phyloP scores from a whole-genome alignment of 306 rosid genomes.

The Prunus dulcis region DNA sequence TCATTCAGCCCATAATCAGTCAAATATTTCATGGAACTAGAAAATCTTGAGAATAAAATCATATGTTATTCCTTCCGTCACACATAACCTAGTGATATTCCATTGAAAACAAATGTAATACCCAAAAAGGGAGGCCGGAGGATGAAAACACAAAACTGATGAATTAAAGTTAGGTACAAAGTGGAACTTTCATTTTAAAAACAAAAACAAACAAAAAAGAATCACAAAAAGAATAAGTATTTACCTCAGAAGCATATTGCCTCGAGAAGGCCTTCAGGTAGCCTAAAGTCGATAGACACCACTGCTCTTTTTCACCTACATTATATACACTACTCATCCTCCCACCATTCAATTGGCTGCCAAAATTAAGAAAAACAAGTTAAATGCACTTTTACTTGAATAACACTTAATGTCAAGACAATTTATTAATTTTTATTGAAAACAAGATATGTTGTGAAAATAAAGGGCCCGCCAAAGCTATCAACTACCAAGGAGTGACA shows the following conservation, averaged over 20 bases:
- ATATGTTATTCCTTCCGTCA: background rate
- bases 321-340: slow-evolving; percentile 46
- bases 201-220: too few relatives aligned
- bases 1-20: background rate
- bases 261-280: slow-evolving; percentile 95
- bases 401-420: background rate
- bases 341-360: slow-evolving; percentile 76
- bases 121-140: background rate
- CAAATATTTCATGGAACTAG: background rate
- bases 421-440: background rate
- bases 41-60: too few relatives aligned
- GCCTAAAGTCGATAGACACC: slow-evolving; percentile 91
- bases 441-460: background rate
- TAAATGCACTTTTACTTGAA: slow-evolving; percentile 4
- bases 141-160: background rate
- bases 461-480: background rate
- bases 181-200: background rate
- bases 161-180: background rate
- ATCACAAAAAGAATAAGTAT: background rate
- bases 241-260: slow-evolving; percentile 97
- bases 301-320: slow-evolving; percentile 91
- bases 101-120: background rate
- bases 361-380: slow-evolving; percentile 20
- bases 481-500: background rate
- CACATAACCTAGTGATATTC: background rate